Evolutionary conservation across 345 rosid species (phyloP), one percentile per base, ranked within the genome.

Genomic region (Ricinus communis): DNA sequence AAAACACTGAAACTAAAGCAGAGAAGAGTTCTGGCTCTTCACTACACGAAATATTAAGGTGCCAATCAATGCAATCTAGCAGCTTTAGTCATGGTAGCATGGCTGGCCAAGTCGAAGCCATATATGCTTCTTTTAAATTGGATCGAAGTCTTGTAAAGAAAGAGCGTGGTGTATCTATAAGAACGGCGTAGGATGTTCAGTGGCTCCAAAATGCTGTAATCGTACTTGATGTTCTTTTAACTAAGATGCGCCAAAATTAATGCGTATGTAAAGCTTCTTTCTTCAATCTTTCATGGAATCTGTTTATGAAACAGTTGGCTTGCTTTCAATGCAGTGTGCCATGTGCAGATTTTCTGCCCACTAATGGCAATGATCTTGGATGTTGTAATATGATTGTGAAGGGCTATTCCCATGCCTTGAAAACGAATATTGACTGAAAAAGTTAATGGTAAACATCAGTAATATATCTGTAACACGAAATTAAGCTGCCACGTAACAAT

Each of bases 71-170:
- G 75, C 74, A 83, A 46, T 77, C 88, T 31, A 77, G 79, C 62
- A 76, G 72, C 43, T 64, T 76, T 67, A 73, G 71, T 70, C 28
- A 62, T 10, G 77, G 81, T 54, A 77, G 66, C n/a, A 63, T 75
- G 73, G 80, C 73, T 70, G 74, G 62, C 75, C 86, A 81, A 62
- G 79, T 84, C n/a, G 88, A 88, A 73, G 86, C 90, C 41, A 80
- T 95, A 68, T 89, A 88, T 79, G 84, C 93, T 74, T 88, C 98
- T 25, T 95, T 95, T 81, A 89, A 87, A 69, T 22, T 90, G 85
- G 97, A 85, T 28, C 81, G 76, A 75, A 87, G 83, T 71, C 53
- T 76, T 14, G 52, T 74, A 16, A 77, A 79, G 79, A 65, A 59
- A 45, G 82, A 56, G 38, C 67, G 52, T 25, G 30, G 45, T 9